Percentiles rank a stretch among this genome's conserved stretches.
These are phyloP conservation scores for Elsinoe batatas DNA, from an alignment of 2,329 filamentous ascomycete genomes.

Conservation along the genomic window DNA sequence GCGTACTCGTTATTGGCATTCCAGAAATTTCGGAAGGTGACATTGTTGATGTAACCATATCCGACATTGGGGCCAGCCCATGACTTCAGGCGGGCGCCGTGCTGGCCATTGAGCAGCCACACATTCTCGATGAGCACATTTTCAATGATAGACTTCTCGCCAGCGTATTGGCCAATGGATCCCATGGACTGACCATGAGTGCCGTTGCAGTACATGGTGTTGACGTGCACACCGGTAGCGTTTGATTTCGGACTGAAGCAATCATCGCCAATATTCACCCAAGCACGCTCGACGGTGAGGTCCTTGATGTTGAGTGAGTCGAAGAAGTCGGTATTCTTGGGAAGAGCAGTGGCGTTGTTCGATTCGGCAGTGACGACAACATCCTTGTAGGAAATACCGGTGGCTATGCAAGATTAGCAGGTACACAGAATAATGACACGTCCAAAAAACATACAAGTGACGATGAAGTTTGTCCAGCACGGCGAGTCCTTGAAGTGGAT, in stretches of 20 bases:
- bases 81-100: constrained; percentile 50
- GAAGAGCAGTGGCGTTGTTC: constrained; percentile 20
- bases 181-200: constrained; percentile 43
- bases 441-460: constrained; percentile 21
- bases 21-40: constrained; percentile 36
- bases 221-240: constrained; percentile 46
- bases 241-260: constrained; percentile 53
- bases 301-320: constrained; percentile 50
- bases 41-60: constrained; percentile 52
- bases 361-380: constrained; percentile 3
- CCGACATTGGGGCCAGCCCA: constrained; percentile 51
- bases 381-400: constrained; percentile 2
- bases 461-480: constrained; percentile 55
- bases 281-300: constrained; percentile 32
- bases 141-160: constrained; percentile 41
- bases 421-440: neutral
- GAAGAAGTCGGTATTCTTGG: constrained; percentile 55
- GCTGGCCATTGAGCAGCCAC: constrained; percentile 34
- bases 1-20: constrained; percentile 3
- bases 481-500: constrained; percentile 52
- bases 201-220: constrained; percentile 45
- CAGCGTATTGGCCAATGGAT: constrained; percentile 42
- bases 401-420: neutral
- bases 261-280: constrained; percentile 40
- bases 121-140: constrained; percentile 39